A percentile compares a stretch with the other conserved stretches of the same genome.
These are phyloP conservation scores for Oligophagozyma castellii DNA, from an alignment of 1,139 yeast species.

Conservation along the genomic window DNA sequence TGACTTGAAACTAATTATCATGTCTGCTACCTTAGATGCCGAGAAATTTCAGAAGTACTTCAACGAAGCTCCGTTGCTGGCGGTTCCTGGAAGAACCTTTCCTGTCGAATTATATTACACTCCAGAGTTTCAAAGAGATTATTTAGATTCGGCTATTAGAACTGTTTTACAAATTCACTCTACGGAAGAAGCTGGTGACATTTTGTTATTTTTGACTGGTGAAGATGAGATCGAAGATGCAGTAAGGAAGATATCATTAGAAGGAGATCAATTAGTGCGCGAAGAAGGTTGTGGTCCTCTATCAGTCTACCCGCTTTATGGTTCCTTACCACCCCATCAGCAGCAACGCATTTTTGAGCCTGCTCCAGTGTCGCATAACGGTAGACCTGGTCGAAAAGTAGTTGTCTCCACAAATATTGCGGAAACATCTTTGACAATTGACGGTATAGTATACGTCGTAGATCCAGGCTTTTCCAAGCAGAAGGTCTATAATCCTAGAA, in stretches of 20 bases:
- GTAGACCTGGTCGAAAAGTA: slow-evolving; percentile 86
- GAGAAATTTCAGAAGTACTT: slow-evolving; percentile 88
- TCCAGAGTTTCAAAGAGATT: slow-evolving; percentile 91
- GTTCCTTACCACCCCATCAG: slow-evolving; percentile 90
- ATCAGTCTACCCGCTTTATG: slow-evolving; percentile 82
- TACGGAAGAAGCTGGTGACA: slow-evolving; percentile 89
- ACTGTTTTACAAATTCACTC: slow-evolving; percentile 95
- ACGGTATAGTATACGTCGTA: slow-evolving; percentile 92
- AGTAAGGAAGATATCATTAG: slow-evolving; percentile 72
- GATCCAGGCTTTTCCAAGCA: slow-evolving; percentile 97
- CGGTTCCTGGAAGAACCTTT: slow-evolving; percentile 96
- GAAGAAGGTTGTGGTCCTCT: slow-evolving; percentile 87
- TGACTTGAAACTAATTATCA: slow-evolving; percentile 80
- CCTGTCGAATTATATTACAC: slow-evolving; percentile 96
- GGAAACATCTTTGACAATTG: slow-evolving; percentile 94
- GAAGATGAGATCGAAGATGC: slow-evolving; percentile 99
- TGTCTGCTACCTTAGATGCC: slow-evolving; percentile 98
- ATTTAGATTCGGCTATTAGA: slow-evolving; percentile 84
- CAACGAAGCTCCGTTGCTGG: slow-evolving; percentile 81
- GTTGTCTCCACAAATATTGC: slow-evolving; percentile 95
- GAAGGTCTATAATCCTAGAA: slow-evolving; percentile 92
- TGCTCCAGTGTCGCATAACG: slow-evolving; percentile 53
- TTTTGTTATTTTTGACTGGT: slow-evolving; percentile 81
- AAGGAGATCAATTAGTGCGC: slow-evolving; percentile 75
- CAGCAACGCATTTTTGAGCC: slow-evolving; percentile 89